These are phyloP conservation scores for Starmerella riodocensis DNA, from an alignment of 805 yeast genomes.

Conservation along the genomic window DNA sequence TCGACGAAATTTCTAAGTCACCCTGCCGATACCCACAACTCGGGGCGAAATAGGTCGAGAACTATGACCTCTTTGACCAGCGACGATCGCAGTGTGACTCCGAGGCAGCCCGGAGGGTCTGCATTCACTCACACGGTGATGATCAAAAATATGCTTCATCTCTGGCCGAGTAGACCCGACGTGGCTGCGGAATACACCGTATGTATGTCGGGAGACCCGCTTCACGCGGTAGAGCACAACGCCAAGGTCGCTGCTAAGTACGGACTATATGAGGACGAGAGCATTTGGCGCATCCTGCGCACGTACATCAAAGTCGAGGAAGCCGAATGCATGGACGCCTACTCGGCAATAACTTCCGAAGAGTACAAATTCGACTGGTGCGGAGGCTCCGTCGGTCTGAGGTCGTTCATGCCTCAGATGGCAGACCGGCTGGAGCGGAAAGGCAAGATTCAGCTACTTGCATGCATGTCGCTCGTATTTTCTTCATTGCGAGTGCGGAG, in stretches of 20 bases:
- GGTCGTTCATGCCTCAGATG: slow-evolving; percentile 48
- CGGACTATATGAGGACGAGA: slow-evolving; percentile 50
- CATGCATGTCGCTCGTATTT: slow-evolving; percentile 26
- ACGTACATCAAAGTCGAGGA: slow-evolving; percentile 10
- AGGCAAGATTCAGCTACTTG: slow-evolving; percentile 76
- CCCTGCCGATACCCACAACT: too few species aligned
- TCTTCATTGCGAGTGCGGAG: slow-evolving; percentile 7
- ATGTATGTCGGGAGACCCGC: slow-evolving; percentile 35
- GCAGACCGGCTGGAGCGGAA: slow-evolving; percentile 47
- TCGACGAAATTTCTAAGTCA: too few species aligned
- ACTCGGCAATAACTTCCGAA: slow-evolving; percentile 15
- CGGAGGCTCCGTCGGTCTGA: slow-evolving; percentile 54
- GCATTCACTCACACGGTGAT: slow-evolving; percentile 5
- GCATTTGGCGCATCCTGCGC: slow-evolving; percentile 48
- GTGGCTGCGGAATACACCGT: slow-evolving; percentile 35
- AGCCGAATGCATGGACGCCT: slow-evolving; percentile 1
- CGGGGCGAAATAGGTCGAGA: not conserved
- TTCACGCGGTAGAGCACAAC: slow-evolving; percentile 53
- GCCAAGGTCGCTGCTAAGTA: slow-evolving; percentile 52
- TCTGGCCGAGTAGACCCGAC: slow-evolving; percentile 62
- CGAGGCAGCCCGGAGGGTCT: not conserved
- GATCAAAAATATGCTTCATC: slow-evolving; percentile 38
- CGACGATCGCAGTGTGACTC: not conserved
- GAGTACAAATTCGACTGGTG: slow-evolving; percentile 47
- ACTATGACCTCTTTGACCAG: not conserved